phyloP scores from a whole-genome alignment of 495 filamentous ascomycete species.

The Podospora anserina region DNA sequence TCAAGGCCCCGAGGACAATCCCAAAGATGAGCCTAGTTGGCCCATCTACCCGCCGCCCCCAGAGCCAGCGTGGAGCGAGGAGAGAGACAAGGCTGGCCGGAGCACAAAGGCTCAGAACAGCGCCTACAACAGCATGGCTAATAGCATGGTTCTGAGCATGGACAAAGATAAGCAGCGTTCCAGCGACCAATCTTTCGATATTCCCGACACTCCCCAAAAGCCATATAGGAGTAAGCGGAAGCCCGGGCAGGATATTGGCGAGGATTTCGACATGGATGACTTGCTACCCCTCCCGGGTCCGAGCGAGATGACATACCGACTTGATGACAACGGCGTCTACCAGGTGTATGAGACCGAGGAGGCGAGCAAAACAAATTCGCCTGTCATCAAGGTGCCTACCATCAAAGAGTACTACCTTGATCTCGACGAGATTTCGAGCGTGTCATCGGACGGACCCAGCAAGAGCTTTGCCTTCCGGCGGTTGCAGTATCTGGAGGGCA shows the following conservation, averaged over 20 bases:
- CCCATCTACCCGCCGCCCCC: conserved; percentile 86
- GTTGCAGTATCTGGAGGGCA: conserved; percentile 91
- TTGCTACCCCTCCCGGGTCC: conserved; percentile 64
- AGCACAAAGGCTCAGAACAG: conserved; percentile 39
- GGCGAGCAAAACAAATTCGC: conserved; percentile 58
- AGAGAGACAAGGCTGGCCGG: conserved; percentile 48
- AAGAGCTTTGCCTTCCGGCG: conserved; percentile 96
- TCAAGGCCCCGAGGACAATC: conserved; percentile 76
- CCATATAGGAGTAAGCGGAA: conserved; percentile 62
- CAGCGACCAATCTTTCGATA: conserved; percentile 9
- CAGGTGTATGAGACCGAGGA: conserved; percentile 76
- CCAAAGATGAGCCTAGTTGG: conserved; percentile 81
- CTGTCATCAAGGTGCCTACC: conserved; percentile 77
- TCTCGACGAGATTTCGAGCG: conserved; percentile 75
- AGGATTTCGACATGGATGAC: conserved; percentile 72
- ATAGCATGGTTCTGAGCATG: conserved; percentile 49
- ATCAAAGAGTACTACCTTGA: conserved; percentile 94
- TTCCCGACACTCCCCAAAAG: conserved; percentile 28
- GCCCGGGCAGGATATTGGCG: conserved; percentile 81
- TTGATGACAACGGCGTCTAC: conserved; percentile 84
- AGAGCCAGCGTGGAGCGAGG: conserved; percentile 82
- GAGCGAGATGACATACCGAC: conserved; percentile 66
- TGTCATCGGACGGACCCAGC: conserved; percentile 89
- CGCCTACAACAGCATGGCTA: conserved; percentile 51
- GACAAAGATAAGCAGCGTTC: conserved; percentile 38